These are phyloP conservation scores for Lipomyces yamadae DNA, from an alignment of 805 yeast species.

Conservation along the genomic window DNA sequence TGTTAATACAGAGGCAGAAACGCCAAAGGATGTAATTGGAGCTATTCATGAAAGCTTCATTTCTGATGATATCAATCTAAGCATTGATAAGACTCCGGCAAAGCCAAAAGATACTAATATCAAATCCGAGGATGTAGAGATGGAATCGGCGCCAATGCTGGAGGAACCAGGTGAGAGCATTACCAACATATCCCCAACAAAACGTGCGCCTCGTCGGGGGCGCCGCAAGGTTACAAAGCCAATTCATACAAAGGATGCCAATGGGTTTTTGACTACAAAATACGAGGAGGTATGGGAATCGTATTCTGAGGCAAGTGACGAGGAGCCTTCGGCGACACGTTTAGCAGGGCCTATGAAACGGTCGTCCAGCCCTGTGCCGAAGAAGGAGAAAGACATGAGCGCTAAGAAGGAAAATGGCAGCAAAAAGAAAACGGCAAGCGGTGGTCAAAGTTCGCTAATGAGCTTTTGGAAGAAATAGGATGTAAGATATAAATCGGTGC, in stretches of 20 bases:
- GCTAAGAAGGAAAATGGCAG: constrained; percentile 12
- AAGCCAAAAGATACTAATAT: background rate
- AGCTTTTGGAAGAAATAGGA: constrained; percentile 24
- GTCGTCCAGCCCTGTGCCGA: constrained; percentile 9
- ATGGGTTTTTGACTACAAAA: constrained; percentile 20
- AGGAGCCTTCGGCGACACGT: constrained; percentile 5
- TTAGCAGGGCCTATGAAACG: background rate
- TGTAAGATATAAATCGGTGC: background rate
- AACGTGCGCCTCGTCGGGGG: constrained; percentile 13
- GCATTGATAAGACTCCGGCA: constrained; percentile 3
- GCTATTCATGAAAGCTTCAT: background rate
- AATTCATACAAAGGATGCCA: constrained; percentile 18
- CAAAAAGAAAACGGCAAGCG: constrained; percentile 5
- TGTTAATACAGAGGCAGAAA: background rate
- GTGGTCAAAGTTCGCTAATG: constrained; percentile 30
- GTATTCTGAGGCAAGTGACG: constrained; percentile 28
- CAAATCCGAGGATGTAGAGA: constrained; percentile 2
- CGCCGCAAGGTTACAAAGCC: constrained; percentile 22
- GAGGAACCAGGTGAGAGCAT: background rate
- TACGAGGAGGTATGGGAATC: constrained; percentile 23
- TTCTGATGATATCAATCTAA: constrained; percentile 3
- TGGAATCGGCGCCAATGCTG: constrained; percentile 2
- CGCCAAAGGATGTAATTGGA: background rate
- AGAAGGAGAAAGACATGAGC: background rate
- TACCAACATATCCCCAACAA: background rate